phyloP scores from a whole-genome alignment of 2,329 filamentous ascomycete species.

The Penicillium glabrum region DNA sequence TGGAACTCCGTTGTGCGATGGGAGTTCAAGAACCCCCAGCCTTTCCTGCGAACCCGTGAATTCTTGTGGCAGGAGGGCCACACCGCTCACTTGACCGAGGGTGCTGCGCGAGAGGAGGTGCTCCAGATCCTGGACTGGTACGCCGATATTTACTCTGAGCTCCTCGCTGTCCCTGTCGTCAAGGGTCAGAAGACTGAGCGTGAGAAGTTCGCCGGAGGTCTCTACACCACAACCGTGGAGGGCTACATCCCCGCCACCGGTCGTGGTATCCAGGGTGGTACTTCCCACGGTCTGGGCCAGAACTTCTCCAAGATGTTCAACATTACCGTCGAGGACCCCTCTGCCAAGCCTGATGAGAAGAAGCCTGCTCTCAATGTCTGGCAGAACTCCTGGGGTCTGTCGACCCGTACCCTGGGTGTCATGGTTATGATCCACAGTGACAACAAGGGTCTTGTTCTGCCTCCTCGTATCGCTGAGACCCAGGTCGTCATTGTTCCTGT shows the following conservation, averaged over 20 bases:
- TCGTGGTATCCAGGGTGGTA: conserved; percentile 93
- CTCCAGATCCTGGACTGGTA: conserved; percentile 92
- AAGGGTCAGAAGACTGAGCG: conserved; percentile 94
- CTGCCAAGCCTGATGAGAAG: conserved; percentile 68
- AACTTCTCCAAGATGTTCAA: conserved; percentile 99
- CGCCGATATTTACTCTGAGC: conserved; percentile 85
- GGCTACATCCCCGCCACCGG: conserved; percentile 96
- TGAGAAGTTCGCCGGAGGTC: conserved; percentile 95
- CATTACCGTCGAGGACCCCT: conserved; percentile 82
- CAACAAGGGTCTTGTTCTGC: conserved; percentile 90
- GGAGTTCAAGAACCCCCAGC: conserved; percentile 91
- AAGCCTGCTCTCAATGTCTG: conserved; percentile 82
- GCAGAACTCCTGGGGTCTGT: conserved; percentile 99
- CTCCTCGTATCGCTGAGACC: conserved; percentile 81
- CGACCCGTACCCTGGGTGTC: conserved; percentile 93
- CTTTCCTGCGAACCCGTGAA: conserved; percentile 87
- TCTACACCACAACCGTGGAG: conserved; percentile 96
- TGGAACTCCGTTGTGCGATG: conserved; percentile 96
- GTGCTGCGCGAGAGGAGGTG: conserved; percentile 80
- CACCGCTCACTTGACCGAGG: conserved; percentile 83
- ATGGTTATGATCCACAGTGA: conserved; percentile 99
- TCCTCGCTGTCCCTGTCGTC: conserved; percentile 92
- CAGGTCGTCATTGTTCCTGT: conserved; percentile 90
- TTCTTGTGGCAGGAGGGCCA: conserved; percentile 99
- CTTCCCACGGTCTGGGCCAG: conserved; percentile 90